Conservation (phyloP, 441 rosid genomes). For the Pelargonium citronellum region DNA sequence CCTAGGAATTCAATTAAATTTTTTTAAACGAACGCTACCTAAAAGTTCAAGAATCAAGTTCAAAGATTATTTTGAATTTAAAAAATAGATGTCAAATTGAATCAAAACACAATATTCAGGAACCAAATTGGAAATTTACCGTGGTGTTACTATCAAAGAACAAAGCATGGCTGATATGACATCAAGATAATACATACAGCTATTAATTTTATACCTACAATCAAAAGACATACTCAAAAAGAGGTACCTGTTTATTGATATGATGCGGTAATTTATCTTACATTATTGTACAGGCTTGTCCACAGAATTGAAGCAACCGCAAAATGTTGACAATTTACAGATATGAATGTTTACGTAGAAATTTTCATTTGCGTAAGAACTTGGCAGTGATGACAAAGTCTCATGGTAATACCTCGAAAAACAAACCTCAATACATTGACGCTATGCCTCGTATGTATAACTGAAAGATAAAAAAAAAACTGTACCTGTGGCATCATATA, state of each 20-base stretch:
- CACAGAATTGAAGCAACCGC: neutral
- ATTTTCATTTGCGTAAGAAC: neutral
- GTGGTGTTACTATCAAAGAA: too few species aligned
- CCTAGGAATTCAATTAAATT: too few species aligned
- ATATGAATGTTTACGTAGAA: neutral
- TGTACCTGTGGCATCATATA: neutral
- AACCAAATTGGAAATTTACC: too few species aligned
- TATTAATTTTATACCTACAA: neutral
- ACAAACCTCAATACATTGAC: neutral
- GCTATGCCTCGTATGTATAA: neutral
- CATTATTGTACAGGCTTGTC: neutral
- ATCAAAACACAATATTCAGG: too few species aligned
- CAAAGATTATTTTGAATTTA: too few species aligned
- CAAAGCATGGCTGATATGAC: too few species aligned
- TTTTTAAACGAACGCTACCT: too few species aligned
- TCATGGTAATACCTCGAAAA: neutral
- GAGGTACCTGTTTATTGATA: neutral
- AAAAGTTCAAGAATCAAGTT: too few species aligned
- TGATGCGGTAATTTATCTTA: neutral
- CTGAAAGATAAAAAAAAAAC: neutral
- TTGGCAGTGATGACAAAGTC: slow-evolving; percentile 4
- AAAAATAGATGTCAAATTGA: too few species aligned
- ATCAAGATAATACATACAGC: neutral
- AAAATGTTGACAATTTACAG: neutral
- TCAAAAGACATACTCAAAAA: neutral